Base-by-base conservation (phyloP, 768 basidiomycete genomes). In the Pleurotus salmoneostramineus region DNA sequence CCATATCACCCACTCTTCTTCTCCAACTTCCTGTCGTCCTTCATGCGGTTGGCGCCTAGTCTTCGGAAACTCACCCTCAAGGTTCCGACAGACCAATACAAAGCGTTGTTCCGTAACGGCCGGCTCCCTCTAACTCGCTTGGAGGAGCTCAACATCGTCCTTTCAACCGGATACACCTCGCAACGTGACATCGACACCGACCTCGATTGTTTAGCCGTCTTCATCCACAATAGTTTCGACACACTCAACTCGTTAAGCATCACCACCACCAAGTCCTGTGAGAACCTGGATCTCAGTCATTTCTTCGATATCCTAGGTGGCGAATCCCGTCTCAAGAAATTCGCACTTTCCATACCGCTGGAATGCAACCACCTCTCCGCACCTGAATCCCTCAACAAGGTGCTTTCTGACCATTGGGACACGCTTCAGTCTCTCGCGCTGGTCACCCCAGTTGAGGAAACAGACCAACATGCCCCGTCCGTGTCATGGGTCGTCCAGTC, bases 301-400 rank as follows among this genome's bases (percentile, higher is more conserved):
- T 70, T 82, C 40, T 76, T 78, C 61, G 56, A 61, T 12, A 61
- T 63, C 46, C 66, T 79, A 36, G 77, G 74, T 0, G 65, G 61
- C 11, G 78, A 78, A 37, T 74, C 77, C n/a, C 68, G 58, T 42
- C 69, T 82, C 11, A 66, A 56, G n/a, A 64, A 70, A 1, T 66
- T 80, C 44, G 58, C 69, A 0, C 64, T 82, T 11, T 76, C 73
- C 32, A 76, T 80, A 12, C 79, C 80, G 5, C 78, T 74, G 51
- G 74, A 80, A 44, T 78, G 78, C 5, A 66, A 63, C 5, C 76
- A 79, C 36, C 69, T 82, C 27, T 64, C 71, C 7, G 65, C 74
- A 34, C 70, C 73, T 0, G 36, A 49, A 15, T 43, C 61, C 6
- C 69, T 82, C 15, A 69, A 68, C 11, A 56, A 33, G 2, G 79